Conservation (phyloP, 768 basidiomycete species). For the Mycena sanguinolenta region DNA sequence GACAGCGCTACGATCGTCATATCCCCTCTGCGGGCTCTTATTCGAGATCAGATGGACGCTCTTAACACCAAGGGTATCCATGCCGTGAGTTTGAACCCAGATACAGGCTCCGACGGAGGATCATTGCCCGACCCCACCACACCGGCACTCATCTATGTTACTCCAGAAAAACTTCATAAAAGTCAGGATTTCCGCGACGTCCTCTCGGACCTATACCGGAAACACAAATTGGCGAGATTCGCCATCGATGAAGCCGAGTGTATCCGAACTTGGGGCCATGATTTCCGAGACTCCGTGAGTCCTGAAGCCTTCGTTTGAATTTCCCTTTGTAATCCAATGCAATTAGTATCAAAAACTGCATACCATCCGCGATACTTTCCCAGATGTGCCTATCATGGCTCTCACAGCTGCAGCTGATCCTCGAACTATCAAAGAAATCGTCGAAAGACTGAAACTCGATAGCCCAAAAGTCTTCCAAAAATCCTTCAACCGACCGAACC, state of each 20-base stretch:
- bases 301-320: too few relatives aligned
- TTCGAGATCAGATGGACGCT: constrained; percentile 73
- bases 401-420: constrained; percentile 80
- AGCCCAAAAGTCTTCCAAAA: constrained; percentile 45
- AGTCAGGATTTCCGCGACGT: not conserved
- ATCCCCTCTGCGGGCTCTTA: constrained; percentile 74
- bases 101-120: not conserved
- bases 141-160: constrained; percentile 18
- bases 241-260: constrained; percentile 31
- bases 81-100: constrained; percentile 39
- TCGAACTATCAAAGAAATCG: constrained; percentile 71
- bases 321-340: not conserved
- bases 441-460: constrained; percentile 61
- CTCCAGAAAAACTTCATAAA: constrained; percentile 22
- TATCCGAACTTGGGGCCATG: constrained; percentile 6
- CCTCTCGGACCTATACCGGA: not conserved
- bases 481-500: constrained; percentile 80
- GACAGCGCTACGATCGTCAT: constrained; percentile 77
- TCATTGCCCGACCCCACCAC: not conserved
- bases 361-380: constrained; percentile 67
- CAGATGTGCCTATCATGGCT: constrained; percentile 77
- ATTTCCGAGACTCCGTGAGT: constrained; percentile 13
- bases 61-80: constrained; percentile 63
- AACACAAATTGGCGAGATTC: constrained; percentile 4
- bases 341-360: constrained; percentile 64